Percentiles rank a stretch among this genome's conserved stretches.
Conservation (phyloP, 2,329 filamentous ascomycete species). For the Penicillium sp. region DNA sequence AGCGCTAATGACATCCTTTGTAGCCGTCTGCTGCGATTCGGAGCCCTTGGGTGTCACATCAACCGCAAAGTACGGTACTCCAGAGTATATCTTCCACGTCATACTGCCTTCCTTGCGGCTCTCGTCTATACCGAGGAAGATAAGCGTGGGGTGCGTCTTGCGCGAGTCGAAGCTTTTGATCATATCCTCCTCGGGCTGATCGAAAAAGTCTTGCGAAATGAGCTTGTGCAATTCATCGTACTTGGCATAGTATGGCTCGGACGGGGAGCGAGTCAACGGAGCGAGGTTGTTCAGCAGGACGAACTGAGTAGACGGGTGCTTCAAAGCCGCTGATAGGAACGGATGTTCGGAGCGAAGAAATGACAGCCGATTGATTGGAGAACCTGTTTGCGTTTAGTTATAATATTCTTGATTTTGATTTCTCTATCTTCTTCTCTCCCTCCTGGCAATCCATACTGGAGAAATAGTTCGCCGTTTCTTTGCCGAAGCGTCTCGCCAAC, state of each 20-base stretch:
- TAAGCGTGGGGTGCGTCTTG: conserved; percentile 64
- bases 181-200: conserved; percentile 67
- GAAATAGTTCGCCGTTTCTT: conserved; percentile 53
- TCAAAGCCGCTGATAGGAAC: conserved; percentile 49
- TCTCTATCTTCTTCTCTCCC: background rate
- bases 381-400: conserved; percentile 34
- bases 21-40: conserved; percentile 55
- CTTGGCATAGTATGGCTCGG: conserved; percentile 65
- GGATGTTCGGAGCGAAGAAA: conserved; percentile 49
- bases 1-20: conserved; percentile 58
- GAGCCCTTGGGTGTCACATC: conserved; percentile 75
- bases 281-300: conserved; percentile 76
- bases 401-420: background rate
- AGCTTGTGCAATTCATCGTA: conserved; percentile 68
- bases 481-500: conserved; percentile 49
- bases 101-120: conserved; percentile 43
- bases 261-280: conserved; percentile 63
- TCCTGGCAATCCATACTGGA: conserved; percentile 39
- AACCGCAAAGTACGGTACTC: conserved; percentile 82
- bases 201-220: conserved; percentile 70
- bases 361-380: conserved; percentile 50
- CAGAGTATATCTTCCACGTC: conserved; percentile 62
- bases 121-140: conserved; percentile 86
- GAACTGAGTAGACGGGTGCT: conserved; percentile 57
- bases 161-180: conserved; percentile 72